Evolutionary conservation across 148 eudicot species (phyloP), one percentile per base, ranked within the genome.

Genomic region (Rhododendron williamsianum): DNA sequence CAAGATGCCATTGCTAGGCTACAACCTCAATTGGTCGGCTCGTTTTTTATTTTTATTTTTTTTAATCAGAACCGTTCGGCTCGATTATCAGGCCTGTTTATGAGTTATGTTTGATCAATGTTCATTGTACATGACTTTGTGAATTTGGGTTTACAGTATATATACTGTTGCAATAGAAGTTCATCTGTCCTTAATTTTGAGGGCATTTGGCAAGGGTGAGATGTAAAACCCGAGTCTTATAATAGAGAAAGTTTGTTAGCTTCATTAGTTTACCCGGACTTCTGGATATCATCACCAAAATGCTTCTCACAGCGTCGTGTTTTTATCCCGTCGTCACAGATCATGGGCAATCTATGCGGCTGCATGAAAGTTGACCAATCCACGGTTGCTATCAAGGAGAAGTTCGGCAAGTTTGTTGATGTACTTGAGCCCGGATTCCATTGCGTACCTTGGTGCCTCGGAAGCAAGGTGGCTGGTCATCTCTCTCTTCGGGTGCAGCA

Each of bases 381-480:
- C 65, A 91, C 85, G 2, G 91, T 91, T 51, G 91, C 87, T 27
- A 82, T 91, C 25, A 84, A 82, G 84, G 92, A 91, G 81, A 86
- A 76, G 76, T 91, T 89, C 84, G 91, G 92, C 25, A 91, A 67
- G 60, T 91, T 84, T 80, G 80, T 82, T 18, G 91, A 84, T 9
- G 91, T 91, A 8, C 88, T 91, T 63, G 87, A 91, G 83, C 92
- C 90, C 1, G 92, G 92, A 18, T 86, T 85, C 54, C 88, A 91
- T 72, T 91, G 84, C 82, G 9, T 91, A 41, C 92, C 92, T 38
- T 91, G 92, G 92, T 82, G 78, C 87, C 78, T 91, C 6, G 92
- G 92, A 25, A 84, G 78, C 35, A 87, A 25, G 54, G 8, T 90
- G 21, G 91, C 91, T 38, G 92, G 92, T 18, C 82, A 72, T 21